Percentiles rank a stretch among this genome's conserved stretches.
These are phyloP conservation scores for Cladobotryum protrusum DNA, from an alignment of 2,329 filamentous ascomycete genomes.

Conservation along the genomic window DNA sequence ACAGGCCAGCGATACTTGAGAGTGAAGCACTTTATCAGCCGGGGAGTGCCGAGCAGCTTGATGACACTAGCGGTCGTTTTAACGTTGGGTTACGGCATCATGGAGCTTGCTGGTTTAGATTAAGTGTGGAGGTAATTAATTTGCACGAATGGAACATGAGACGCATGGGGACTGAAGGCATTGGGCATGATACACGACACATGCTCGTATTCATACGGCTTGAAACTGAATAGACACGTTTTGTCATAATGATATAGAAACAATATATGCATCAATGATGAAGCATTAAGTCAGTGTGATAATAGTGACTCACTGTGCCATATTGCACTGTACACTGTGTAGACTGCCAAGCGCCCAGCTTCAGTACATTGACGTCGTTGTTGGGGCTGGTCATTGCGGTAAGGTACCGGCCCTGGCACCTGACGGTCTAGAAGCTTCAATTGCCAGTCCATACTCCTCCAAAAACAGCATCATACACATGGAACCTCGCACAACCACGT, in stretches of 20 bases:
- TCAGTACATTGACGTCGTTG: slow-evolving; percentile 25
- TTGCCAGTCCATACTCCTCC: not conserved
- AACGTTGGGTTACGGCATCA: slow-evolving; percentile 83
- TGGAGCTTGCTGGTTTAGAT: slow-evolving; percentile 65
- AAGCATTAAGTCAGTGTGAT: not conserved
- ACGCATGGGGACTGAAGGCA: no score
- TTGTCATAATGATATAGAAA: no score
- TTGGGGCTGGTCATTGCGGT: slow-evolving; percentile 5
- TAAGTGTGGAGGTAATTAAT: slow-evolving; percentile 17
- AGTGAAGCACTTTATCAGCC: slow-evolving; percentile 89
- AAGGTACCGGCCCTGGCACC: slow-evolving; percentile 4
- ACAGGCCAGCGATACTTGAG: slow-evolving; percentile 87
- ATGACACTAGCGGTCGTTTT: slow-evolving; percentile 77
- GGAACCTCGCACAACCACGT: not conserved
- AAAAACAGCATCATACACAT: not conserved
- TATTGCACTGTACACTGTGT: slow-evolving; percentile 20
- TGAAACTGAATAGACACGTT: no score
- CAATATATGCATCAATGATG: not conserved
- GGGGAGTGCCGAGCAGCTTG: slow-evolving; percentile 83
- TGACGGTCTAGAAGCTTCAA: slow-evolving; percentile 5
- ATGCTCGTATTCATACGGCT: no score
- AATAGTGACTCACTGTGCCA: not conserved
- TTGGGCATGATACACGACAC: no score
- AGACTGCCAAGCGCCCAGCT: slow-evolving; percentile 19
- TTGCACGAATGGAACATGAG: no score